Evolutionary conservation across 1,139 yeast genomes (phyloP).

Genomic region (Torulaspora pretoriensis): DNA sequence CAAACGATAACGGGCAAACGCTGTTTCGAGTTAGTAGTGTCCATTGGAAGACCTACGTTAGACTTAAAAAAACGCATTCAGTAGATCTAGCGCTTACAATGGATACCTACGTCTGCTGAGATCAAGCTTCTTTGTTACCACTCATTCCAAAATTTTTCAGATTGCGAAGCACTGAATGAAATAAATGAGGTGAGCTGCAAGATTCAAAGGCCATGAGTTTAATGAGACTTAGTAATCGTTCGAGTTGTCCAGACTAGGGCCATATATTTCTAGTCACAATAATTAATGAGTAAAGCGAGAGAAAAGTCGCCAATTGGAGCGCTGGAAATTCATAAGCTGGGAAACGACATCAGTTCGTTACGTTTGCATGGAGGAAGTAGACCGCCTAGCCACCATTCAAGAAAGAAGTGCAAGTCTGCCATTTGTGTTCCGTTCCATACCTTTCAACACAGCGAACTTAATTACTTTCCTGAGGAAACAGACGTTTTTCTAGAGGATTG

Average conservation of each 20-base stretch:
- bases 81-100: too few relatives aligned
- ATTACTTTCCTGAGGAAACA: constrained; percentile 4
- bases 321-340: background rate
- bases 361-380: background rate
- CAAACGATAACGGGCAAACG: too few relatives aligned
- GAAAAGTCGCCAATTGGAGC: too few relatives aligned
- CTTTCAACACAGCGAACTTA: constrained; percentile 7
- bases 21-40: too few relatives aligned
- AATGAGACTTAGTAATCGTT: too few relatives aligned
- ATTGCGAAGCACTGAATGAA: background rate
- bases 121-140: too few relatives aligned
- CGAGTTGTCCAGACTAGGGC: too few relatives aligned
- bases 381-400: background rate
- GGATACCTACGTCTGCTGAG: too few relatives aligned
- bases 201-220: background rate
- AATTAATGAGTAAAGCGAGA: too few relatives aligned
- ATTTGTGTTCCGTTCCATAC: constrained; percentile 1
- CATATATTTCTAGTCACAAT: too few relatives aligned
- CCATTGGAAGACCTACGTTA: too few relatives aligned
- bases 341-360: background rate
- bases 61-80: too few relatives aligned
- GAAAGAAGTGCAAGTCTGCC: background rate
- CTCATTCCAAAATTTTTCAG: background rate
- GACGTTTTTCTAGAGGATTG: constrained; percentile 5
- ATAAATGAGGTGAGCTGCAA: background rate